Conservation (phyloP, 2,329 filamentous ascomycete species). For the Sporothrix globosa region DNA sequence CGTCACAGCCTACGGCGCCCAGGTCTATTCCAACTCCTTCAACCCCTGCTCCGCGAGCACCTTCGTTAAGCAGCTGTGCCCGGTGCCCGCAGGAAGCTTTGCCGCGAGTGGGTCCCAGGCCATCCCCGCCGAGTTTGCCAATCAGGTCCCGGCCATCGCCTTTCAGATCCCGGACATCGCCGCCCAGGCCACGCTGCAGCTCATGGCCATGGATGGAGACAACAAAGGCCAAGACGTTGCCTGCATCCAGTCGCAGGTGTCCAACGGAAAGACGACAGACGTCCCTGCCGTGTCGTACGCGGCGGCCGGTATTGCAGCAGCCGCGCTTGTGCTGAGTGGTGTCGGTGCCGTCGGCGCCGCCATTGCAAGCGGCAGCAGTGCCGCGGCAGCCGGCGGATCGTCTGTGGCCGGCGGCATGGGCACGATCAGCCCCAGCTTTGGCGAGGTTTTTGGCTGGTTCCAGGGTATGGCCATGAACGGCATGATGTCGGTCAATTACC, state of each 20-base stretch:
- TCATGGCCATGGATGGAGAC: constrained; percentile 63
- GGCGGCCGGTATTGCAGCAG: constrained; percentile 82
- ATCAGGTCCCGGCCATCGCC: constrained; percentile 81
- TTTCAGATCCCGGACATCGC: constrained; percentile 91
- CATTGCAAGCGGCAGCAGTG: constrained; percentile 51
- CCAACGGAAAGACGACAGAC: constrained; percentile 82
- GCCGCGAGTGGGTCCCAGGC: constrained; percentile 69
- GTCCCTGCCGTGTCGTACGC: constrained; percentile 79
- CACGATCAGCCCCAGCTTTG: constrained; percentile 79
- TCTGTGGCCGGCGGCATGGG: constrained; percentile 56
- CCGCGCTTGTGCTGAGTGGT: constrained; percentile 74
- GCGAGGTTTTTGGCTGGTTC: constrained; percentile 85
- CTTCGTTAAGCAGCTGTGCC: constrained; percentile 76
- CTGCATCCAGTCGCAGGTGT: constrained; percentile 79
- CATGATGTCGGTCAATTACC: constrained; percentile 91
- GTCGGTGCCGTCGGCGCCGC: constrained; percentile 60
- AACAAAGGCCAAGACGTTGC: constrained; percentile 62
- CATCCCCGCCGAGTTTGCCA: constrained; percentile 72
- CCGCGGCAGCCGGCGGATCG: constrained; percentile 53
- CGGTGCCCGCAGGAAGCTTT: constrained; percentile 79
- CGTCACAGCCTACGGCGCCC: constrained; percentile 81
- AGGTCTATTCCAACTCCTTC: constrained; percentile 78
- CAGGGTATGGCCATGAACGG: constrained; percentile 94
- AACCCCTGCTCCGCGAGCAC: constrained; percentile 75
- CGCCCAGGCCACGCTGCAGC: constrained; percentile 76